Evolutionary conservation across 2,329 filamentous ascomycete species (phyloP).

Genomic region (Periconia sp.): DNA sequence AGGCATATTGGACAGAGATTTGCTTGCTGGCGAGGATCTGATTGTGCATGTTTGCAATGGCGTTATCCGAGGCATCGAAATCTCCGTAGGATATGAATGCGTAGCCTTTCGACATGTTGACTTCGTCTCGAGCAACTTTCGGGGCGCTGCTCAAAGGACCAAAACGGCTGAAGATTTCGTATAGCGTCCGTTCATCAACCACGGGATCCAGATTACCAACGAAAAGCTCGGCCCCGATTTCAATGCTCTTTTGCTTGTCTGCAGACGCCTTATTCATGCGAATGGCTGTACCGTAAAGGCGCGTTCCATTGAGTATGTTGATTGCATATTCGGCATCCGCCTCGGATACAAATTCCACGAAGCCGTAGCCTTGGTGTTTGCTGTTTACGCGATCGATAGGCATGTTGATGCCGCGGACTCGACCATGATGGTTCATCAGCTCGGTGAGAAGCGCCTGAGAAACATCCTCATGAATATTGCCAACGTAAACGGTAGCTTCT

Average conservation of each 20-base stretch:
- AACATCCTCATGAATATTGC: constrained; percentile 96
- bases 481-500: constrained; percentile 96
- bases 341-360: constrained; percentile 96
- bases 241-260: constrained; percentile 90
- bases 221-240: constrained; percentile 96
- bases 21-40: constrained; percentile 98
- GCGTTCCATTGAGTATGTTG: constrained; percentile 94
- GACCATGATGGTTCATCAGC: constrained; percentile 95
- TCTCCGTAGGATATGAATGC: constrained; percentile 92
- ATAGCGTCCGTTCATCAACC: constrained; percentile 94
- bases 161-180: constrained; percentile 93
- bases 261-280: constrained; percentile 93
- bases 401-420: constrained; percentile 96
- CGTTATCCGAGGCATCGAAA: constrained; percentile 91
- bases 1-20: constrained; percentile 94
- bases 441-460: constrained; percentile 91
- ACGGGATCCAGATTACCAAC: constrained; percentile 92
- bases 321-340: constrained; percentile 96
- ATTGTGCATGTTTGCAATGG: constrained; percentile 89
- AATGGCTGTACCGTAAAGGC: constrained; percentile 90
- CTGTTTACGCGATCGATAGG: constrained; percentile 98
- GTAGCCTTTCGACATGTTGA: constrained; percentile 88
- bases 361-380: constrained; percentile 95
- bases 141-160: constrained; percentile 81
- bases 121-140: constrained; percentile 86